Evolutionary conservation across 306 rosid genomes (phyloP).

Genomic region (Pterocarpus macrocarpus): DNA sequence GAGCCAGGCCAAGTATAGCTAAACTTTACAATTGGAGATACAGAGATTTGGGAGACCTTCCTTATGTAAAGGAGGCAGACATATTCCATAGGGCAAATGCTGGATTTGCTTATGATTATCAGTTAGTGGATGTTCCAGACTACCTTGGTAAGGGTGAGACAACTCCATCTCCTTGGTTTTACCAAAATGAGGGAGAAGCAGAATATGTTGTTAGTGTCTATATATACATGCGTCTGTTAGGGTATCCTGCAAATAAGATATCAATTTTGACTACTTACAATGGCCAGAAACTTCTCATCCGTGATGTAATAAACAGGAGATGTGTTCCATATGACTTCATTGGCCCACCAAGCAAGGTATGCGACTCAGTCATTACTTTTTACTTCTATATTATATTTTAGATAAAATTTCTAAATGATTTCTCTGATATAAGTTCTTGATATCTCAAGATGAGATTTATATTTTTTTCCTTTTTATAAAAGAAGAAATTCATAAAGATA

Average conservation of each 20-base stretch:
- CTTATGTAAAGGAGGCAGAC: conserved; percentile 72
- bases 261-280: conserved; percentile 98
- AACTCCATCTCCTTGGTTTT: conserved; percentile 99
- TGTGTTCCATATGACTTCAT: conserved; percentile 92
- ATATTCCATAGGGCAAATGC: conserved; percentile 83
- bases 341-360: conserved; percentile 96
- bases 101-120: conserved; percentile 96
- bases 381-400: conserved; percentile 29
- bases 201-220: conserved; percentile 95
- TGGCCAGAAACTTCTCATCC: conserved; percentile 98
- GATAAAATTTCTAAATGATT: conserved; percentile 26
- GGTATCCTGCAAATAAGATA: conserved; percentile 95
- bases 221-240: conserved; percentile 91
- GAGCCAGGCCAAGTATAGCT: conserved; percentile 97
- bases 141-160: conserved; percentile 91
- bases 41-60: conserved; percentile 96
- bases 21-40: conserved; percentile 95
- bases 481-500: background rate
- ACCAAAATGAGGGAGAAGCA: conserved; percentile 98
- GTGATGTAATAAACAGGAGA: conserved; percentile 90
- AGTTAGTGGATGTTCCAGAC: conserved; percentile 93
- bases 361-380: background rate
- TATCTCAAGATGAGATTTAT: background rate
- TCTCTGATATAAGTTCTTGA: conserved; percentile 29
- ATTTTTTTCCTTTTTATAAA: background rate